A percentile compares a stretch with the other conserved stretches of the same genome.
These are phyloP conservation scores for Mortierella sp. DNA, from an alignment of 371 early-diverging fungal species.

Conservation along the genomic window DNA sequence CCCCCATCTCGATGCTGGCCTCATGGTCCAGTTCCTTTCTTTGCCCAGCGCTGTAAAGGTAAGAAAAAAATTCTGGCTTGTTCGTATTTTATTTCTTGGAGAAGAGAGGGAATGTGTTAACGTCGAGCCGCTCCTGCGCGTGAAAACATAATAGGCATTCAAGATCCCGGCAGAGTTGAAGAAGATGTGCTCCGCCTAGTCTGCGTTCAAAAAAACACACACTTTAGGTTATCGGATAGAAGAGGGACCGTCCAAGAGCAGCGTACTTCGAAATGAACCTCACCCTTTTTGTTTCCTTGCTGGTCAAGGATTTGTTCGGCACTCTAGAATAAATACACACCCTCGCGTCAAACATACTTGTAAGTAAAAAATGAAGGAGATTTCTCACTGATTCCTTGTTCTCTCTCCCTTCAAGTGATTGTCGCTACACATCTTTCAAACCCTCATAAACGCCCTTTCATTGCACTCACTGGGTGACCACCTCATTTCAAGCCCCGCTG, in stretches of 20 bases:
- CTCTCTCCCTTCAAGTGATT: neutral
- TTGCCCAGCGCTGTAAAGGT: conserved; percentile 1
- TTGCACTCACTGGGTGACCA: too few relatives aligned
- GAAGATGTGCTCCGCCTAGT: neutral
- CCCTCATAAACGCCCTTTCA: too few relatives aligned
- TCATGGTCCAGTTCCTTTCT: conserved; percentile 51
- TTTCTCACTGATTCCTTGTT: neutral
- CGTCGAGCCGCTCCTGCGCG: neutral
- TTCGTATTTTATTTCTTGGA: neutral
- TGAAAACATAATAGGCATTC: neutral
- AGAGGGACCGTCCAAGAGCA: neutral
- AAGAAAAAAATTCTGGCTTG: neutral
- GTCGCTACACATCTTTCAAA: neutral
- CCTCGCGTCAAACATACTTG: neutral
- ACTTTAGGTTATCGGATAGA: neutral
- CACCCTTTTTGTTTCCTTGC: neutral
- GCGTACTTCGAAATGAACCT: neutral
- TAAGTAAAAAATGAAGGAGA: too few relatives aligned
- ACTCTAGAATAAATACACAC: neutral
- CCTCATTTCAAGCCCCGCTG: too few relatives aligned
- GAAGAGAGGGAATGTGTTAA: neutral
- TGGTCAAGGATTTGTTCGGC: neutral
- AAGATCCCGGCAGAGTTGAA: conserved; percentile 8
- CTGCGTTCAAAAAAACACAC: too few relatives aligned
- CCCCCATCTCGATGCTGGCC: conserved; percentile 79